phyloP scores from a whole-genome alignment of 345 rosid genomes.

The Eucalyptus marginata region DNA sequence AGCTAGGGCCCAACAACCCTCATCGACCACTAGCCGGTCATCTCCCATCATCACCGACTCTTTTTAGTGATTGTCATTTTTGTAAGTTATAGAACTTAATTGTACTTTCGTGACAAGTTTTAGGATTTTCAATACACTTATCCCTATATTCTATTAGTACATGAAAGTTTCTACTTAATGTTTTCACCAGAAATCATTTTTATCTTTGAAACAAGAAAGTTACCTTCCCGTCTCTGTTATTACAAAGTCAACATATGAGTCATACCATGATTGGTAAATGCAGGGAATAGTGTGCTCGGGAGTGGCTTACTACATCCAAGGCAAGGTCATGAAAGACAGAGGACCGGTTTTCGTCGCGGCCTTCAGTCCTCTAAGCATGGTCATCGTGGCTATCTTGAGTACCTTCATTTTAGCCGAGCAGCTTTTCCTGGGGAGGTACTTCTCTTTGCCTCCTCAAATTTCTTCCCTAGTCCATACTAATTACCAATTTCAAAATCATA shows the following conservation, averaged over 20 bases:
- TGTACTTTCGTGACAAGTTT: fast-evolving
- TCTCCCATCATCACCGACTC: fast-evolving
- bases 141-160: no score
- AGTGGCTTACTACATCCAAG: constrained; percentile 67
- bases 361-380: constrained; percentile 68
- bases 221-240: not conserved
- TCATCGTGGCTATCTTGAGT: constrained; percentile 69
- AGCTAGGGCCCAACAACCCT: no score
- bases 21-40: fast-evolving
- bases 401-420: constrained; percentile 68
- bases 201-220: not conserved
- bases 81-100: fast-evolving
- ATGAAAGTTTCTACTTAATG: no score
- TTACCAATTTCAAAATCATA: not conserved
- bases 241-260: not conserved
- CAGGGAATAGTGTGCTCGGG: constrained; percentile 86
- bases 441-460: not conserved
- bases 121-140: fast-evolving
- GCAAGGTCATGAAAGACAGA: constrained; percentile 61
- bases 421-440: constrained; percentile 82
- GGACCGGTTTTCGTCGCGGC: constrained; percentile 94
- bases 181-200: not conserved
- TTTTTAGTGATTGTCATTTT: fast-evolving
- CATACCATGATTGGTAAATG: not conserved
- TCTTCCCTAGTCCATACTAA: not conserved